Evolutionary conservation across 2,329 filamentous ascomycete genomes (phyloP).

Genomic region (Trichoderma sp.): DNA sequence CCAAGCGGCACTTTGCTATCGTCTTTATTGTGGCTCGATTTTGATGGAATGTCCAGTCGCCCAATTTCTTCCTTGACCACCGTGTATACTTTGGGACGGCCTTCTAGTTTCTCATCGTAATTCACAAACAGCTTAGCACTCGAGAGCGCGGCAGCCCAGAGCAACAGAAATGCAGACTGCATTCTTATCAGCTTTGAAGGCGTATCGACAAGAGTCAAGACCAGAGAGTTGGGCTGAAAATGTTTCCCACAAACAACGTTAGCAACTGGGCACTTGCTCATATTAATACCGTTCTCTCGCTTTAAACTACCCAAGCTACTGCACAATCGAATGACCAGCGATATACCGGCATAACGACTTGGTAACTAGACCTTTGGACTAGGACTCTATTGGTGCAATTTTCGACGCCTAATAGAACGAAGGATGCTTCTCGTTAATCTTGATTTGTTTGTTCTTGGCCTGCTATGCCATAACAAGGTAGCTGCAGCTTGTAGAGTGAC

Average conservation of each 20-base stretch:
- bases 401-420: not conserved
- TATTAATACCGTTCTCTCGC: not conserved
- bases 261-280: not conserved
- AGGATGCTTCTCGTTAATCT: constrained; percentile 1
- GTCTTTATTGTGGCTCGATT: constrained; percentile 15
- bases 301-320: not conserved
- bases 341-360: not conserved
- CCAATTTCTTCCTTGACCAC: constrained; percentile 22
- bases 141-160: not conserved
- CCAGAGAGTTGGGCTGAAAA: no score
- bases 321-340: not conserved
- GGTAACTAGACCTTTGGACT: not conserved
- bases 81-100: constrained; percentile 12
- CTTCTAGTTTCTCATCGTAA: constrained; percentile 26
- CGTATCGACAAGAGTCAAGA: not conserved
- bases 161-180: not conserved
- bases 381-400: not conserved
- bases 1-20: constrained; percentile 1
- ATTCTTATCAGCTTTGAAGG: not conserved
- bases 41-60: constrained; percentile 12
- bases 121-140: constrained; percentile 16
- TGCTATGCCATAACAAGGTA: not conserved
- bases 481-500: not conserved
- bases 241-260: not conserved
- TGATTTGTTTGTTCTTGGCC: not conserved